A percentile compares a stretch with the other conserved stretches of the same genome.
Conservation (phyloP, 345 rosid species). For the Eucalyptus guilfoylei region DNA sequence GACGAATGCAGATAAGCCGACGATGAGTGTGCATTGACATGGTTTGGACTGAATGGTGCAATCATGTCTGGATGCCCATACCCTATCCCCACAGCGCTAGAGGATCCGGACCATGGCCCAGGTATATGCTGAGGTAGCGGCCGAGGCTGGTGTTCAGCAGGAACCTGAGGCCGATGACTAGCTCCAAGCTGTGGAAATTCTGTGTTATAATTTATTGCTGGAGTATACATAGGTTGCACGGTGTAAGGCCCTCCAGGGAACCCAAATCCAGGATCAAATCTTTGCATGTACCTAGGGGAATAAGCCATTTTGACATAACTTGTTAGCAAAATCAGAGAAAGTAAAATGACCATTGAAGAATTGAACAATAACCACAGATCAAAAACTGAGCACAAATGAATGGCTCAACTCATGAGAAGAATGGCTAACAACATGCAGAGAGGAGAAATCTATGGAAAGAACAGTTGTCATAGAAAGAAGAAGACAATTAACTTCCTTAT, state of each 20-base stretch:
- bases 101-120: slow-evolving; percentile 39
- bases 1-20: slow-evolving; percentile 52
- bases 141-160: slow-evolving; percentile 47
- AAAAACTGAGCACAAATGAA: neutral
- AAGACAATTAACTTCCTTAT: neutral
- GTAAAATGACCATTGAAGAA: neutral
- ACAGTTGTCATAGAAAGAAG: neutral
- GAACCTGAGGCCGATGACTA: slow-evolving; percentile 41
- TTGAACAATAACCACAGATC: neutral
- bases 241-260: slow-evolving; percentile 50
- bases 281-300: slow-evolving; percentile 49
- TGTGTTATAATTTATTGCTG: slow-evolving; percentile 71
- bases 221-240: slow-evolving; percentile 58
- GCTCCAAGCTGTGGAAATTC: slow-evolving; percentile 81
- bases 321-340: neutral
- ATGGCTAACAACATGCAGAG: neutral
- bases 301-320: neutral
- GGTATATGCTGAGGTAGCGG: slow-evolving; percentile 49
- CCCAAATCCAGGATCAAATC: slow-evolving; percentile 82
- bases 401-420: neutral
- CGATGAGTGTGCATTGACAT: slow-evolving; percentile 35
- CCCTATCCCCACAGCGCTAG: slow-evolving; percentile 39
- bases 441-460: neutral
- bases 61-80: slow-evolving; percentile 74
- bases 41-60: slow-evolving; percentile 51